Base-by-base conservation (phyloP, 371 early-diverging fungal genomes). In the Umbelopsis sp. region DNA sequence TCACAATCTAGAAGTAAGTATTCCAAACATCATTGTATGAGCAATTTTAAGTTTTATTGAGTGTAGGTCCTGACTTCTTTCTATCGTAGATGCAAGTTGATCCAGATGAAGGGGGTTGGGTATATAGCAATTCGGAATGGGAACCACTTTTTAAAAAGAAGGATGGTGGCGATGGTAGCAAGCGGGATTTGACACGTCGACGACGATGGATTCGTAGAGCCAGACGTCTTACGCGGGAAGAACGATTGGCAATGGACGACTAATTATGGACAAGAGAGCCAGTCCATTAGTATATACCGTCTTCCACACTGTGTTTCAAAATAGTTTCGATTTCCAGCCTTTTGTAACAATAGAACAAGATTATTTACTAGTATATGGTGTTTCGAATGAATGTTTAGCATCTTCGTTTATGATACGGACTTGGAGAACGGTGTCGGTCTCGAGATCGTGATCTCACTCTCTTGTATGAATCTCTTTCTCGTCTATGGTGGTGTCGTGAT, bases 81-180 rank as follows among this genome's bases (percentile, higher is more conserved):
- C 22, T 37, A 22, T 12, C 12, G 24, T 38, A 72, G 72, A 46
- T 68, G 16, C 14, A 71, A 4, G 76, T 79, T 25, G 66, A 70
- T 18, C 71, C 71, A 25, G 79, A 79, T 63, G 79, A 75, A 63
- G 73, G 70, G 4, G 79, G 79, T 25, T 79, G 79, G 79, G 71
- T 79, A 3, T 79, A 79, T 32, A 72, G 76, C 4, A 69, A 79
- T 64, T 41, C 74, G 11, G 63, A 72, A 38, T 79, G 79, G 79
- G 72, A 74, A 44, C 63, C 72, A 22, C 64, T 64, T 14, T 65
- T 62, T 35, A 69, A 72, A 48, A 37, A 44, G 16, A 38, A 45
- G 8, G 45, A 44, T 14, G 20, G 64, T 32, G 63, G 46, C 8
- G 67, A 69, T 24, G 62, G 70, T 10, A 35, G 29, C 22, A 69